Evolutionary conservation across 2,329 filamentous ascomycete species (phyloP), one percentile per base, ranked within the genome.

Genomic region (Lachnellula suecica): DNA sequence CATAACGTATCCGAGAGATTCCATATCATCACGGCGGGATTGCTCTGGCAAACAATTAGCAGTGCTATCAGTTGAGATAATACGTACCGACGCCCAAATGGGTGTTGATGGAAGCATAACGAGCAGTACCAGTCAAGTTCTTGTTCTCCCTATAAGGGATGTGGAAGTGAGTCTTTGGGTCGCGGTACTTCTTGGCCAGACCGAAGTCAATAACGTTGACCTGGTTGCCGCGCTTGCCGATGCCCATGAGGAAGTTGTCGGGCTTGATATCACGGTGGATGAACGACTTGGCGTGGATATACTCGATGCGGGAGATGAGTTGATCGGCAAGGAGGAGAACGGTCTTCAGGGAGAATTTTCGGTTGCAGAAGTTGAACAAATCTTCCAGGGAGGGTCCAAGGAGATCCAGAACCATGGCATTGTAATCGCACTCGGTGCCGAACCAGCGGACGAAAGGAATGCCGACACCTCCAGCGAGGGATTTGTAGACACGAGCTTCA

Each of bases 131-230:
- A 49, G 94, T 99, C 75, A 99, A 79, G 83, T 97, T 97, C 89
- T 99, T 97, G 87, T 97, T 97, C 90, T 97, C 94, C 78, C 94
- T 87, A 82, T 99, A 97, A 43, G 94, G 94, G 58, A 97, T 99
- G 76, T 99, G 94, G 80, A 97, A 97, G 77, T 97, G 93, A 54
- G 94, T 97, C 87, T 99, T 99, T 56, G 94, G 94, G 80, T 97
- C 94, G 63, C 94, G 89, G 80, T 97, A 99, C 80, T 97, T 97
- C 88, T 97, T 99, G 70, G 94, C 94, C 62, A 99, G 80, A 81
- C 94, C 94, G 66, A 99, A 99, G 75, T 97, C 94, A 66, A 99
- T 97, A 45, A 97, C 93, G 66, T 97, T 97, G 80, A 99, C 93
- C 79, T 97, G 93, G 78, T 97, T 99, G 61, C 94, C 94, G 69